These are phyloP conservation scores for Puccinia coronata DNA, from an alignment of 1,284 basidiomycete genomes.

Conservation along the genomic window DNA sequence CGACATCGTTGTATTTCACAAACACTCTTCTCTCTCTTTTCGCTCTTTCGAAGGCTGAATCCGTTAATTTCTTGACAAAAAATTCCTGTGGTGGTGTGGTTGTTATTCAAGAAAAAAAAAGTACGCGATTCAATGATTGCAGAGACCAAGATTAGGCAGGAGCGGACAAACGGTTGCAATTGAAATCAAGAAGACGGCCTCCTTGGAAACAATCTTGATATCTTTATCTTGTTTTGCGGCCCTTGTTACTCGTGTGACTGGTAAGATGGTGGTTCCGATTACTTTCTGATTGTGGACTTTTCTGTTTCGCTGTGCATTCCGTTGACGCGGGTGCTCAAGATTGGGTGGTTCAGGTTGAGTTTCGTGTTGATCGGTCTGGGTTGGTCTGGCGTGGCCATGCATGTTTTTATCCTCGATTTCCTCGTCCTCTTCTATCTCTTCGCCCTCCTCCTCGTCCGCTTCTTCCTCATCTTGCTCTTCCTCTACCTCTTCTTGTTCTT, in stretches of 20 bases:
- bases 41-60: constrained; percentile 37
- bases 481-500: constrained; percentile 55
- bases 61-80: constrained; percentile 46
- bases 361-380: constrained; percentile 32
- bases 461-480: constrained; percentile 43
- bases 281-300: constrained; percentile 63
- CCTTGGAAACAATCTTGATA: constrained; percentile 45
- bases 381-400: constrained; percentile 72
- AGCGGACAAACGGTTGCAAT: constrained; percentile 38
- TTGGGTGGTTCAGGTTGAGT: constrained; percentile 43
- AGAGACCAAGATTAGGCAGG: neutral
- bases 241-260: constrained; percentile 30
- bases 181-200: constrained; percentile 42
- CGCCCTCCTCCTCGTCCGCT: constrained; percentile 63
- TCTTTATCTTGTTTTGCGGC: constrained; percentile 50
- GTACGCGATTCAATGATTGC: neutral
- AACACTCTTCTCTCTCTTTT: constrained; percentile 42
- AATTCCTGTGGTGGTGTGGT: constrained; percentile 39
- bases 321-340: neutral
- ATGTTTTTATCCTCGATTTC: constrained; percentile 54
- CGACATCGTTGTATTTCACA: constrained; percentile 46
- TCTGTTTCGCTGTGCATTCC: neutral
- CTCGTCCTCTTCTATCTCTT: constrained; percentile 63
- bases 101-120: neutral
- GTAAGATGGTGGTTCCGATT: constrained; percentile 39